These are phyloP conservation scores for Coemansia sp. DNA, from an alignment of 192 early-diverging fungal species.

Conservation along the genomic window DNA sequence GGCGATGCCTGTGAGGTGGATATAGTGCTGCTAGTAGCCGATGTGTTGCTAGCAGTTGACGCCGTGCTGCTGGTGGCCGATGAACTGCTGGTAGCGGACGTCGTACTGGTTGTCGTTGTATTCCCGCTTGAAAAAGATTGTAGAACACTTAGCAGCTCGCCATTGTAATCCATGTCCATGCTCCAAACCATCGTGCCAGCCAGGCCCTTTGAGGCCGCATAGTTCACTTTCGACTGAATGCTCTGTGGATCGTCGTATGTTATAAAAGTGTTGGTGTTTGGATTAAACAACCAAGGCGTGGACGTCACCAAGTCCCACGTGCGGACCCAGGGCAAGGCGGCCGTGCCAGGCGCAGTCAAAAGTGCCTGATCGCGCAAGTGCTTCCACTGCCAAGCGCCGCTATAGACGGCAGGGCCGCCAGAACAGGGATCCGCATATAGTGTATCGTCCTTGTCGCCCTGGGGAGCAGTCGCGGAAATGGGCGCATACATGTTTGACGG, in stretches of 20 bases:
- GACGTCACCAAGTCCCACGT: slow-evolving; percentile 57
- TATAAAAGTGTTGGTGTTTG: slow-evolving; percentile 55
- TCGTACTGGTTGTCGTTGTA: slow-evolving; percentile 1
- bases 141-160: slow-evolving; percentile 53
- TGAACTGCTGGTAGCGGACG: background rate
- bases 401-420: slow-evolving; percentile 38
- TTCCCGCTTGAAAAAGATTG: background rate
- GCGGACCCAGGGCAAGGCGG: slow-evolving; percentile 56
- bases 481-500: slow-evolving; percentile 17
- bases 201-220: slow-evolving; percentile 55
- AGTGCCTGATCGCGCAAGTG: slow-evolving; percentile 59
- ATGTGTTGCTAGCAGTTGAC: background rate
- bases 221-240: slow-evolving; percentile 58
- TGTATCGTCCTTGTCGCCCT: slow-evolving; percentile 56
- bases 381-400: slow-evolving; percentile 62
- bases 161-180: slow-evolving; percentile 60
- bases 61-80: background rate
- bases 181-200: slow-evolving; percentile 70
- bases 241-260: slow-evolving; percentile 68
- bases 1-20: background rate
- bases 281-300: slow-evolving; percentile 73
- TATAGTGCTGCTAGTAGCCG: background rate
- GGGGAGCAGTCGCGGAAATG: slow-evolving; percentile 22
- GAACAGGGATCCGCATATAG: slow-evolving; percentile 55
- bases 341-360: slow-evolving; percentile 10